Base-by-base conservation (phyloP, 2,329 filamentous ascomycete genomes). In the Aspergillus carbonarius region DNA sequence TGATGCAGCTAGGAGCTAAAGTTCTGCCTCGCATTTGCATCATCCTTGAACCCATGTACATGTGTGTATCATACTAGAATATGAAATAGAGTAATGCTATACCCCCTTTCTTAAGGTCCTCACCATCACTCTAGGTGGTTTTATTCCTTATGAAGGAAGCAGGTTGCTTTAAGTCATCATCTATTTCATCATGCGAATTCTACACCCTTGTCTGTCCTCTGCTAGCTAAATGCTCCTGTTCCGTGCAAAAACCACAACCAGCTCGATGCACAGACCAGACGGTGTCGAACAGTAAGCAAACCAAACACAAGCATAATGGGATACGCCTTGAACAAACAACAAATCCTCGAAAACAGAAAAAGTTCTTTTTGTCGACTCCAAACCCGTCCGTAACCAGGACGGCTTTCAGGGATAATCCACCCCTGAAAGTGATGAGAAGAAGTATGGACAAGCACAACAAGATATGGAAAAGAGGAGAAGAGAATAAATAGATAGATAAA, bases 331-430 rank as follows among this genome's bases (percentile, higher is more conserved):
- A 61, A 66, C 20, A 37, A 39, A 50, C 35, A 42, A 42, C 23
- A 40, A 61, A 64, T 57, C 52, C 57, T 61, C 57, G 44, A 57
- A 56, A 23, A 13, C 10, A 42, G n/a, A 15, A 37, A 42, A 20
- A 58, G 18, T 60, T 62, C 55, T 50, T 65, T 67, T 67, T 64
- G 60, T 58, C 59, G 49, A 61, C 58, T 60, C 59, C 64, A 54
- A 61, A 61, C 57, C 62, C 53, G 35, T 57, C 30, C 30, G 56
- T 40, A 42, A 59, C 54, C 60, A 23, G 39, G 47, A 47, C 30
- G 60, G 55, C 23, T 23, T 47, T 58, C 30, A 46, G 42, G 59
- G 55, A 46, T 51, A 60, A 59, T 42, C 55, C 51, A 42, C 39
- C 39, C 39, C 39, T 37, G 17, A 34, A 25, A 60, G 53, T 57